Conservation (phyloP, 176 grass and related monocot species). For the Bothriochloa decipiens region DNA sequence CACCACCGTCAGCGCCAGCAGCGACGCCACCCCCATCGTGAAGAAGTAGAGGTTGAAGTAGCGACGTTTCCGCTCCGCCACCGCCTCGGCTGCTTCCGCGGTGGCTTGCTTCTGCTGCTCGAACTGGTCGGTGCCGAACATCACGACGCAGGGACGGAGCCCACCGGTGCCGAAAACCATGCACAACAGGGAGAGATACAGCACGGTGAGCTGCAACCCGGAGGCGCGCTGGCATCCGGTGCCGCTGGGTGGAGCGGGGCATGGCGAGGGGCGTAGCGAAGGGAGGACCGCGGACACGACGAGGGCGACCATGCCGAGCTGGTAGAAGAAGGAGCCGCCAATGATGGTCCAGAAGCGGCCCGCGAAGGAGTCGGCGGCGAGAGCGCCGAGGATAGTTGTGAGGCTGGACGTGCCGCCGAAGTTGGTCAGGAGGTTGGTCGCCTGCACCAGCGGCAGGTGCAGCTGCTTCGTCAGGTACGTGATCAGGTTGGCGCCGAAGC, state of each 20-base stretch:
- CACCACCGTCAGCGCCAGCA: slow-evolving; percentile 56
- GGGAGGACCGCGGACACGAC: slow-evolving; percentile 58
- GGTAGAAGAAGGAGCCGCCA: slow-evolving; percentile 65
- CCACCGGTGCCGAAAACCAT: slow-evolving; percentile 66
- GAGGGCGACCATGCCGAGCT: slow-evolving; percentile 65
- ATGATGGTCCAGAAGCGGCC: slow-evolving; percentile 82
- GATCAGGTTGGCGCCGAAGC: slow-evolving; percentile 78
- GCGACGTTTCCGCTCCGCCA: slow-evolving; percentile 42
- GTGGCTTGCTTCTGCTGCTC: background rate
- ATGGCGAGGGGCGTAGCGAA: slow-evolving; percentile 36
- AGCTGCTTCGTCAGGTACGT: slow-evolving; percentile 73
- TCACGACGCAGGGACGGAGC: slow-evolving; percentile 70
- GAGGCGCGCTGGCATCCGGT: slow-evolving; percentile 45
- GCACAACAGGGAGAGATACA: slow-evolving; percentile 58
- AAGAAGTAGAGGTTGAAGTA: slow-evolving; percentile 96
- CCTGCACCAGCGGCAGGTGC: slow-evolving; percentile 71
- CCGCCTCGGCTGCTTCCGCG: background rate
- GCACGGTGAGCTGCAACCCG: slow-evolving; percentile 43
- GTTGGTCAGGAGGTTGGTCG: slow-evolving; percentile 74
- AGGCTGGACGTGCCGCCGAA: slow-evolving; percentile 70
- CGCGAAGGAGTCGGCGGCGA: slow-evolving; percentile 79
- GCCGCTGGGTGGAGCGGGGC: background rate
- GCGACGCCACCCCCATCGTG: slow-evolving; percentile 48
- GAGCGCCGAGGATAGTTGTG: slow-evolving; percentile 69
- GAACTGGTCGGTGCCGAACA: slow-evolving; percentile 64